These are phyloP conservation scores for Zhuliangozyma parablackwelliae DNA, from an alignment of 1,139 yeast genomes.

Conservation along the genomic window DNA sequence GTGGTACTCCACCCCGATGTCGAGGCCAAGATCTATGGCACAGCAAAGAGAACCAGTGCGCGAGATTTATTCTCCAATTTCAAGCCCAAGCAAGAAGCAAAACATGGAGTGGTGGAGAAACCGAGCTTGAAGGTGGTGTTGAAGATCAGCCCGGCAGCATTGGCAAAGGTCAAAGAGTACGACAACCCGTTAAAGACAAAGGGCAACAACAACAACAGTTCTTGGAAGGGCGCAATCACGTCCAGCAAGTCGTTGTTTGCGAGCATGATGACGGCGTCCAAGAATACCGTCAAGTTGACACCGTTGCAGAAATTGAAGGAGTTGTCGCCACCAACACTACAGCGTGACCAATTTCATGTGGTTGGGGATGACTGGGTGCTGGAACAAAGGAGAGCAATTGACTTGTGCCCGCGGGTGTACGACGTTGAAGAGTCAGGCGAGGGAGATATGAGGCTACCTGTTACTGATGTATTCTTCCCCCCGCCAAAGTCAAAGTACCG, in stretches of 20 bases:
- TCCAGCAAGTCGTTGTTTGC: constrained; percentile 16
- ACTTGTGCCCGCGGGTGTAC: neutral
- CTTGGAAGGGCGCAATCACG: constrained; percentile 3
- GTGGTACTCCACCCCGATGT: neutral
- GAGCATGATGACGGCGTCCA: constrained; percentile 24
- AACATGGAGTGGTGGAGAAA: neutral
- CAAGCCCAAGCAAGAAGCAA: neutral
- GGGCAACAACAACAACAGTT: constrained; percentile 13
- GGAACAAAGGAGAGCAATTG: too few species aligned
- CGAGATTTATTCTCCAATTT: constrained; percentile 10
- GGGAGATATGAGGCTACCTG: too few species aligned
- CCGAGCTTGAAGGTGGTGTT: constrained; percentile 20
- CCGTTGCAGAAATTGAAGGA: constrained; percentile 21
- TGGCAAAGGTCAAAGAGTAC: constrained; percentile 22
- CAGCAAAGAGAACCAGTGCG: constrained; percentile 8
- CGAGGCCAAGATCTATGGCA: constrained; percentile 4
- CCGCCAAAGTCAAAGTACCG: too few species aligned
- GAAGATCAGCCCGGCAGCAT: constrained; percentile 19
- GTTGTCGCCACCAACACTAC: constrained; percentile 17
- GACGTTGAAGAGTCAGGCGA: neutral
- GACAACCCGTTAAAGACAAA: constrained; percentile 31
- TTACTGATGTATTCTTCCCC: too few species aligned
- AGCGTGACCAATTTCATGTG: constrained; percentile 18
- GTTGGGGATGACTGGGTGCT: constrained; percentile 4
- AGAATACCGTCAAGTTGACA: constrained; percentile 15